These are phyloP conservation scores for Aspergillus carlsbadensis DNA, from an alignment of 495 filamentous ascomycete species.

Conservation along the genomic window DNA sequence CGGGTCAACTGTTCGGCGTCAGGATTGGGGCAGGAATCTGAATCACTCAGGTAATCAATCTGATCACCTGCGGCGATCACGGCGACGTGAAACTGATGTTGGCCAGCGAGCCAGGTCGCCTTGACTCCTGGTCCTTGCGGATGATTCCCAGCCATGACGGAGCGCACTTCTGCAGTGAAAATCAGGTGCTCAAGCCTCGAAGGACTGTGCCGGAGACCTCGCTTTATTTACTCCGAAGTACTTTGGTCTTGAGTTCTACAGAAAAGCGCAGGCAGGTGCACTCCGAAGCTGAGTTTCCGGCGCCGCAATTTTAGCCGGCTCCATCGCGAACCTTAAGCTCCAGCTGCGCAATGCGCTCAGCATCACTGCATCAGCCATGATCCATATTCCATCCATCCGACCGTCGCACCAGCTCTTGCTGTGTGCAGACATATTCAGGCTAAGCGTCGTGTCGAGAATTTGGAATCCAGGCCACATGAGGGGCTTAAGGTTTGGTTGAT, in stretches of 20 bases:
- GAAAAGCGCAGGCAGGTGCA: too few relatives aligned
- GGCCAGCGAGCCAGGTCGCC: background rate
- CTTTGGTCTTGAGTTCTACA: background rate
- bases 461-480: background rate
- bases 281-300: background rate
- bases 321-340: constrained; percentile 4
- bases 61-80: background rate
- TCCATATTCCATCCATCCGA: too few relatives aligned
- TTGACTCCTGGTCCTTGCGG: background rate
- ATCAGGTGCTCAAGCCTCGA: background rate
- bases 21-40: too few relatives aligned
- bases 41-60: background rate
- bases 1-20: constrained; percentile 4
- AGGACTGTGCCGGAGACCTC: background rate
- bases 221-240: background rate
- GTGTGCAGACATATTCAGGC: too few relatives aligned
- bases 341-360: background rate
- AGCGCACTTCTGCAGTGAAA: too few relatives aligned
- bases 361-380: background rate
- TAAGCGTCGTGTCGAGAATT: background rate
- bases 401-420: too few relatives aligned
- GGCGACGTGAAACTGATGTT: background rate
- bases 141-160: background rate
- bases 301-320: background rate
- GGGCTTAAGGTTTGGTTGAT: background rate